Evolutionary conservation across 441 rosid genomes (phyloP).

Genomic region (Arabidopsis hybrid): DNA sequence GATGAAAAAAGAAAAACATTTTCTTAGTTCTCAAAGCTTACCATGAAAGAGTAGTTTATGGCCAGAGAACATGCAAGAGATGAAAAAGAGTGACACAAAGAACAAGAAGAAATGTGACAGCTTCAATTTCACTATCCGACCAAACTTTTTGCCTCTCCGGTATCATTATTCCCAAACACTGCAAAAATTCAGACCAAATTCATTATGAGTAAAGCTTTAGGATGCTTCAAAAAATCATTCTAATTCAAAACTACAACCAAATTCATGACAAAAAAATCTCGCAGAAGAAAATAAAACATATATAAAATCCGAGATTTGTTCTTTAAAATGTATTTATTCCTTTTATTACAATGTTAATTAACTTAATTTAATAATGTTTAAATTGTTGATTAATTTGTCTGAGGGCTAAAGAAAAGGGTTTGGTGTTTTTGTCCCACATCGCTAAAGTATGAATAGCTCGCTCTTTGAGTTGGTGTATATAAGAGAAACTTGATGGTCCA

Average conservation of each 20-base stretch:
- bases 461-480: neutral
- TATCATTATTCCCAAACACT: too few relatives aligned
- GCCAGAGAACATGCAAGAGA: constrained; percentile 56
- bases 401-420: neutral
- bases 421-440: constrained; percentile 32
- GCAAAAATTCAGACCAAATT: too few relatives aligned
- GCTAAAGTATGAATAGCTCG: neutral
- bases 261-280: too few relatives aligned
- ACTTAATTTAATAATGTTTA: neutral
- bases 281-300: neutral
- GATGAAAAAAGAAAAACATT: neutral
- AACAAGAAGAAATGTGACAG: constrained; percentile 56
- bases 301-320: constrained; percentile 4
- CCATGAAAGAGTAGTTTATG: constrained; percentile 62
- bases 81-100: constrained; percentile 52
- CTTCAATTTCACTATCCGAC: constrained; percentile 59
- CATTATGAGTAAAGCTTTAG: too few relatives aligned
- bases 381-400: neutral
- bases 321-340: neutral
- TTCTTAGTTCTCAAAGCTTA: constrained; percentile 41
- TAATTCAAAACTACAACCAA: too few relatives aligned
- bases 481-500: fast-evolving
- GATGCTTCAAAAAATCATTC: too few relatives aligned
- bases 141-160: constrained; percentile 69
- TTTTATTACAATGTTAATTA: constrained; percentile 25